phyloP scores from a whole-genome alignment of 768 basidiomycete genomes.

The Clathrus columnatus region DNA sequence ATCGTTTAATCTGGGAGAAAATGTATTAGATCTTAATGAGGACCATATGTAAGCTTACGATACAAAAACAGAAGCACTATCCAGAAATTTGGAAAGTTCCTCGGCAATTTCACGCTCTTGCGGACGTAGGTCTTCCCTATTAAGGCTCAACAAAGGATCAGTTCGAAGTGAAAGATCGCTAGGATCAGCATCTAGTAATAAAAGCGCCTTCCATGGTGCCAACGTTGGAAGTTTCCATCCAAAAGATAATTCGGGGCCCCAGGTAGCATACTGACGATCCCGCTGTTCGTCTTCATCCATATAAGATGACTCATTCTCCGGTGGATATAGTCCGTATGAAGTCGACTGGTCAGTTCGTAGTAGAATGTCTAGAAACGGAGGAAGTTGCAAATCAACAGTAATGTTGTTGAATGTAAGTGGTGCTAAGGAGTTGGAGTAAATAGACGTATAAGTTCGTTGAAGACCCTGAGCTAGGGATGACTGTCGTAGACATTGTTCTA shows the following conservation, averaged over 20 bases:
- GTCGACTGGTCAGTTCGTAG: conserved; percentile 38
- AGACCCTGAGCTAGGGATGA: conserved; percentile 76
- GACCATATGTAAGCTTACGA: conserved; percentile 42
- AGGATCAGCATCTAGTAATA: conserved; percentile 57
- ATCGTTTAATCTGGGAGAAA: conserved; percentile 53
- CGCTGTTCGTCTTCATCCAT: conserved; percentile 43
- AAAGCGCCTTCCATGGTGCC: conserved; percentile 85
- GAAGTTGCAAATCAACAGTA: conserved; percentile 79
- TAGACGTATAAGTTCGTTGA: conserved; percentile 67
- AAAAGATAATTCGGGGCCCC: conserved; percentile 60
- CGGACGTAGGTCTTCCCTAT: conserved; percentile 47
- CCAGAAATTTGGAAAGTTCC: conserved; percentile 66
- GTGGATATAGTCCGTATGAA: neutral
- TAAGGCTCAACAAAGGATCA: conserved; percentile 52
- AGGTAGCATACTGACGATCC: conserved; percentile 35
- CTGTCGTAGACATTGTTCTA: conserved; percentile 45
- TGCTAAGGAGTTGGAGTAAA: conserved; percentile 69
- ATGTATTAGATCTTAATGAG: neutral
- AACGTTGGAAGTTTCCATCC: conserved; percentile 70
- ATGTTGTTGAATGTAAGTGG: conserved; percentile 71
- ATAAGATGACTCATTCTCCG: conserved; percentile 5
- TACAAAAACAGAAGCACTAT: conserved; percentile 62
- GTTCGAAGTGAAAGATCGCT: conserved; percentile 30
- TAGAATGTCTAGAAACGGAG: conserved; percentile 66
- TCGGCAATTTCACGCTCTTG: conserved; percentile 64